phyloP scores from a whole-genome alignment of 768 basidiomycete genomes.

The Chalciporus pseudorubinellus region DNA sequence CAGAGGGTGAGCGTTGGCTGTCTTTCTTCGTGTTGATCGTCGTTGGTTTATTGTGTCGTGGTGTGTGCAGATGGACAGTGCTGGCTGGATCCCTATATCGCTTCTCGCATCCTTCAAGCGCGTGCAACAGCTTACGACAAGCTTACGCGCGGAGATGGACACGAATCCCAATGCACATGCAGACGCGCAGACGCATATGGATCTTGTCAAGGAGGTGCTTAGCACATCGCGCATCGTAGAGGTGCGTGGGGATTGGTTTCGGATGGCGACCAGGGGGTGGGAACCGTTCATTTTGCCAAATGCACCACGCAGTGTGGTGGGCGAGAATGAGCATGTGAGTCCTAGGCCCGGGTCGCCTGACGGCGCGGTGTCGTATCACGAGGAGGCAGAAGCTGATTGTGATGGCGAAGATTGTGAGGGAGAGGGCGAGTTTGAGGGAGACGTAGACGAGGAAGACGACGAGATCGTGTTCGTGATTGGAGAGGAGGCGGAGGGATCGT shows the following conservation, averaged over 20 bases:
- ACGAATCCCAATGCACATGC: background rate
- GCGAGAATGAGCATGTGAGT: background rate
- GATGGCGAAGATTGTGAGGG: conserved; percentile 37
- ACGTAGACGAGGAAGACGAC: conserved; percentile 47
- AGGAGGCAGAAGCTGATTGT: conserved; percentile 25
- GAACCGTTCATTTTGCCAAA: conserved; percentile 56
- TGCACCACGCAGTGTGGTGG: conserved; percentile 47
- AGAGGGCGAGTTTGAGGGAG: conserved; percentile 3
- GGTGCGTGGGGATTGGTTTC: conserved; percentile 64
- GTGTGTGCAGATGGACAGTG: conserved; percentile 80
- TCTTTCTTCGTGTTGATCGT: background rate
- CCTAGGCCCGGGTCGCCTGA: background rate
- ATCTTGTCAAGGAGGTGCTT: conserved; percentile 70
- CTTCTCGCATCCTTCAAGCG: conserved; percentile 89
- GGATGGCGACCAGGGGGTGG: conserved; percentile 62
- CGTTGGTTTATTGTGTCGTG: background rate
- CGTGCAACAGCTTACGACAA: conserved; percentile 50
- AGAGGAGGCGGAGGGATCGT: conserved; percentile 39
- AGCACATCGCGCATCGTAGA: conserved; percentile 65
- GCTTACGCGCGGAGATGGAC: background rate
- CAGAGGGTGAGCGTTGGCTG: conserved; percentile 52
- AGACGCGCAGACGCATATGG: conserved; percentile 44
- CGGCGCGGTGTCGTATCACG: conserved; percentile 7
- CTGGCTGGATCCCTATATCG: conserved; percentile 82
- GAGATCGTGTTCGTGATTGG: conserved; percentile 75